A percentile compares a stretch with the other conserved stretches of the same genome.
Conservation (phyloP, 768 basidiomycete species). For the Stropharia rugosoannulata region DNA sequence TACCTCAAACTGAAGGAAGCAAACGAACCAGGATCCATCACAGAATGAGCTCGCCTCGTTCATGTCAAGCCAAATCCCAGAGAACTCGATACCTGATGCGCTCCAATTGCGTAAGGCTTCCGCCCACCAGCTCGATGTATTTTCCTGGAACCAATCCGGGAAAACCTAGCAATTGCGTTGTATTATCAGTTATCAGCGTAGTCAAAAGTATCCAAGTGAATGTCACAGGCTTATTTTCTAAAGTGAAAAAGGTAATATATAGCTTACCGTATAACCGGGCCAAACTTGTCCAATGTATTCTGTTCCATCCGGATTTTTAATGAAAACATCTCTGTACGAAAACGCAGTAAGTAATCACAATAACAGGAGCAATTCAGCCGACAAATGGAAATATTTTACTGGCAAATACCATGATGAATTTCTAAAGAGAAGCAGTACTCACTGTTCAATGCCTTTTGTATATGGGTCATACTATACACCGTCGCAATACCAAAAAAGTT, state of each 20-base stretch:
- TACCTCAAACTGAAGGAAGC: background rate
- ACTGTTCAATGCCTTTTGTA: conserved; percentile 59
- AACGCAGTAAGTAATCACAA: background rate
- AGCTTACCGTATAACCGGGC: conserved; percentile 67
- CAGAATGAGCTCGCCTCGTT: conserved; percentile 35
- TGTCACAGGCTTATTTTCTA: background rate
- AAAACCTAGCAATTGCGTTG: conserved; percentile 20
- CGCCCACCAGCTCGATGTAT: conserved; percentile 31
- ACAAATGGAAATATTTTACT: background rate
- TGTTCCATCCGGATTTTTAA: conserved; percentile 74
- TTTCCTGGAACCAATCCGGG: conserved; percentile 31
- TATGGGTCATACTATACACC: conserved; percentile 62
- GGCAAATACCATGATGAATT: background rate
- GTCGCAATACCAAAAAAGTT: background rate
- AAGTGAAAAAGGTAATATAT: background rate
- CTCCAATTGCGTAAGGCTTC: conserved; percentile 31
- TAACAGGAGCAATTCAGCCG: background rate
- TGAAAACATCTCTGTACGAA: conserved; percentile 55
- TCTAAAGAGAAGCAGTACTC: background rate
- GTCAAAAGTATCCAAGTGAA: background rate
- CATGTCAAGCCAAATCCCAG: conserved; percentile 34
- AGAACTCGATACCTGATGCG: conserved; percentile 26
- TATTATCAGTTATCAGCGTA: no score
- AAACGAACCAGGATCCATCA: conserved; percentile 32
- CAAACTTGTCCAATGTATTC: conserved; percentile 76